Conservation (phyloP, 768 basidiomycete genomes). For the Mycena latifolia region DNA sequence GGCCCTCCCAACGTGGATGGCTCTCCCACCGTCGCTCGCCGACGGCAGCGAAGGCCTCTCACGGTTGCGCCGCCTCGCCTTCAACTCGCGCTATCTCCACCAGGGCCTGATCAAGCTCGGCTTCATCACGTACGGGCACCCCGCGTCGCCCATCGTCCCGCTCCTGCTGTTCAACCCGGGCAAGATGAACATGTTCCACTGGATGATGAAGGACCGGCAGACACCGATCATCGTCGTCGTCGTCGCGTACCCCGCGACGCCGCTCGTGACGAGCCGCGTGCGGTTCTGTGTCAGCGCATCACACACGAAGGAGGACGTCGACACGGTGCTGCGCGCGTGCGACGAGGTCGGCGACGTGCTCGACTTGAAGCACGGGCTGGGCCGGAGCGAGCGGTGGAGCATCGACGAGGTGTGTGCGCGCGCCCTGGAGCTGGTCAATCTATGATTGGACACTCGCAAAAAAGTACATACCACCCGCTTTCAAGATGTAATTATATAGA, state of each 20-base stretch:
- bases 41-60: constrained; percentile 88
- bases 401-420: constrained; percentile 78
- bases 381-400: constrained; percentile 74
- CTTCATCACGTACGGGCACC: constrained; percentile 96
- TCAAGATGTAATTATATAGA: too few species aligned
- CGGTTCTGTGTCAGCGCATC: constrained; percentile 95
- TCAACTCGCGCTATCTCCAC: constrained; percentile 95
- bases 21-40: constrained; percentile 77
- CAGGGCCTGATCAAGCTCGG: constrained; percentile 90
- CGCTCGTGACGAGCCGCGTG: constrained; percentile 88
- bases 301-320: constrained; percentile 98
- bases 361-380: constrained; percentile 86
- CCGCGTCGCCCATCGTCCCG: constrained; percentile 94
- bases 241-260: constrained; percentile 92
- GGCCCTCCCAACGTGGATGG: constrained; percentile 82
- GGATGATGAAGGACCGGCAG: constrained; percentile 86
- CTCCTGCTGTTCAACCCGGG: constrained; percentile 92
- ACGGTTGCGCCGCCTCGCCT: constrained; percentile 90
- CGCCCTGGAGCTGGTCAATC: constrained; percentile 81
- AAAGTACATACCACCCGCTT: constrained; percentile 13
- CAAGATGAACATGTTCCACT: constrained; percentile 92
- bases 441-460: constrained; percentile 19
- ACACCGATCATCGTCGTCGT: constrained; percentile 92
- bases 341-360: constrained; percentile 93
- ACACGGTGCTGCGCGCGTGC: constrained; percentile 85